Percentiles rank a stretch among this genome's conserved stretches.
phyloP scores from a whole-genome alignment of 73 alveolate genomes.

The Stentor coeruleus region DNA sequence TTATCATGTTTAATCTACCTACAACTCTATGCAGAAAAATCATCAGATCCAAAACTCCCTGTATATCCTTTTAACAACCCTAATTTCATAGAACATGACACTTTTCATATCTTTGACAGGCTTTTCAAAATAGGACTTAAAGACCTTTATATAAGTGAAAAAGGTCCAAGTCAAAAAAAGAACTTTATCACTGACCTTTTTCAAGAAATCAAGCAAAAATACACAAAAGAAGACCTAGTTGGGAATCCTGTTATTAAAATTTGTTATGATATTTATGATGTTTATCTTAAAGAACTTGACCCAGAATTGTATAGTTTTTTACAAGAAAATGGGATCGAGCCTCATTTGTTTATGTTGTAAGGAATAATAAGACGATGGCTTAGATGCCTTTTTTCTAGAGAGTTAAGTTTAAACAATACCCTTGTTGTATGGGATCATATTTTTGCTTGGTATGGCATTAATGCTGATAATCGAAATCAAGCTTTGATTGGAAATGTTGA shows the following conservation, averaged over 20 bases:
- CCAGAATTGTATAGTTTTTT: not conserved
- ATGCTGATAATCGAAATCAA: not conserved
- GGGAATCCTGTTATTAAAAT: not conserved
- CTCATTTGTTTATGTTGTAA: not conserved
- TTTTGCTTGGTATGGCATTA: not conserved
- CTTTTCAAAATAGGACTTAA: not conserved
- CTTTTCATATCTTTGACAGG: slow-evolving; percentile 1
- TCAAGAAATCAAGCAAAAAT: not conserved
- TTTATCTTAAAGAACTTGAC: not conserved
- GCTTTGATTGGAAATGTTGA: not conserved
- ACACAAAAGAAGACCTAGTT: not conserved
- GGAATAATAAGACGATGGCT: not conserved
- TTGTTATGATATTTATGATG: not conserved
- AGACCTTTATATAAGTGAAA: not conserved
- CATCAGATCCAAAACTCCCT: not conserved
- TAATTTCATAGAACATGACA: not conserved
- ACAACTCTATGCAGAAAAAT: not conserved
- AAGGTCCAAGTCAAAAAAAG: not conserved
- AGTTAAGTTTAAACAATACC: not conserved
- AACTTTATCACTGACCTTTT: not conserved
- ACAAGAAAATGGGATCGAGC: not conserved
- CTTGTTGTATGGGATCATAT: not conserved
- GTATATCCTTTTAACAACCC: not conserved
- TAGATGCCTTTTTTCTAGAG: not conserved
- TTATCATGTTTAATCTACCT: not conserved